Evolutionary conservation across 306 rosid genomes (phyloP).

Genomic region (Vigna radiata): DNA sequence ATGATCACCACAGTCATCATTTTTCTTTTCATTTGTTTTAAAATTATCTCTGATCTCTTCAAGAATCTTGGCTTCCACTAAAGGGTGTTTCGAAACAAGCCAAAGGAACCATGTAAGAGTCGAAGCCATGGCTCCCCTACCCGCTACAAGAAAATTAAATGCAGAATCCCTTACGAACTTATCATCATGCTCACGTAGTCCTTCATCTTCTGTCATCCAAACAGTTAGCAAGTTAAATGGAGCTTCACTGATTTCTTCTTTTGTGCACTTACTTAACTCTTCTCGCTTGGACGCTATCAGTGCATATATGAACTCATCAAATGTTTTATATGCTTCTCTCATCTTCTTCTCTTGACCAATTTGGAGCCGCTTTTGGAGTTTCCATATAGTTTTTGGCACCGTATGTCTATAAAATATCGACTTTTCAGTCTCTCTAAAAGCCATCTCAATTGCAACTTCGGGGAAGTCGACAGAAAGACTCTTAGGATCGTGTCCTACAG

Average conservation of each 20-base stretch:
- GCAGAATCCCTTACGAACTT: constrained; percentile 43
- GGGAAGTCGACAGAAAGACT: constrained; percentile 51
- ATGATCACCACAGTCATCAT: no score
- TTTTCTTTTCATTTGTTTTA: not conserved
- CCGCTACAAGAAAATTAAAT: constrained; percentile 9
- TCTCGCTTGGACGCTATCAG: constrained; percentile 47
- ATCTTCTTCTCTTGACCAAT: constrained; percentile 54
- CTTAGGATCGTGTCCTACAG: constrained; percentile 50
- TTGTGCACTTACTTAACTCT: not conserved
- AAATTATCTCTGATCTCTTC: constrained; percentile 46
- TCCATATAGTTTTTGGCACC: not conserved
- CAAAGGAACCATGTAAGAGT: constrained; percentile 41
- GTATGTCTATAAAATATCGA: constrained; percentile 44
- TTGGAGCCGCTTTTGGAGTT: constrained; percentile 47
- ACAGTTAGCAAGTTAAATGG: constrained; percentile 47
- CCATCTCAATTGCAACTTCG: constrained; percentile 38
- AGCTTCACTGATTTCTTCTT: not conserved
- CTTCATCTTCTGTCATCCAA: constrained; percentile 13
- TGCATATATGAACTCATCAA: constrained; percentile 44
- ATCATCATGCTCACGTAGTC: not conserved
- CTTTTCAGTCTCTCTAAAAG: constrained; percentile 46
- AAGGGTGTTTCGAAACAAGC: constrained; percentile 50
- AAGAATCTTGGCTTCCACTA: constrained; percentile 49
- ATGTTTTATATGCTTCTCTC: constrained; percentile 29
- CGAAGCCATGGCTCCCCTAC: constrained; percentile 35